A percentile compares a stretch with the other conserved stretches of the same genome.
Conservation (phyloP, 305 asterid species). For the Salvia sclarea region DNA sequence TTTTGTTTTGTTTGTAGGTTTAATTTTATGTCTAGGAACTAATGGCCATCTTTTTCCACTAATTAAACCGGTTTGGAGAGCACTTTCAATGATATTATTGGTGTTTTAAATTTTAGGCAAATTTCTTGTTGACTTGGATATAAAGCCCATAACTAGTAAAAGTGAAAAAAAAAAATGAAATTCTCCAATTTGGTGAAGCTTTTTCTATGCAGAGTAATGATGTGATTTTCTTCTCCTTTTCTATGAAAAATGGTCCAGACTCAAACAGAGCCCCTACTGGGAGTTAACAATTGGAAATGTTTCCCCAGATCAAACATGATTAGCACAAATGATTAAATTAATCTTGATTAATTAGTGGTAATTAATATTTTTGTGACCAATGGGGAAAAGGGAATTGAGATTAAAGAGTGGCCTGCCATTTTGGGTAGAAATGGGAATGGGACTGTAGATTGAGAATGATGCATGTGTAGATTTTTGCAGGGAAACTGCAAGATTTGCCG, state of each 20-base stretch:
- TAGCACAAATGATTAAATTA: neutral
- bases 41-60: conserved; percentile 20
- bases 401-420: conserved; percentile 22
- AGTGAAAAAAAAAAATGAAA: neutral
- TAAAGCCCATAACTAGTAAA: too few species aligned
- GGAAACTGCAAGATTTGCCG: conserved; percentile 36
- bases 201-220: conserved; percentile 26
- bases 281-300: conserved; percentile 19
- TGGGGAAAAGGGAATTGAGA: neutral
- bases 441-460: conserved; percentile 25
- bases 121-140: too few species aligned
- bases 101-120: too few species aligned
- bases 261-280: neutral
- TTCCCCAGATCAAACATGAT: neutral
- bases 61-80: conserved; percentile 22
- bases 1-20: conserved; percentile 18
- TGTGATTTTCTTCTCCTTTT: neutral
- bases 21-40: neutral
- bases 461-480: conserved; percentile 19
- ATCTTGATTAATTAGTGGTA: neutral
- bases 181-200: conserved; percentile 15
- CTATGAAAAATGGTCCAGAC: neutral
- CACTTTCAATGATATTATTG: conserved; percentile 23
- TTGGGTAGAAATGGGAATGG: neutral
- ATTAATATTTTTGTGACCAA: neutral